phyloP scores from a whole-genome alignment of 768 basidiomycete genomes.

The Lactarius quietus region DNA sequence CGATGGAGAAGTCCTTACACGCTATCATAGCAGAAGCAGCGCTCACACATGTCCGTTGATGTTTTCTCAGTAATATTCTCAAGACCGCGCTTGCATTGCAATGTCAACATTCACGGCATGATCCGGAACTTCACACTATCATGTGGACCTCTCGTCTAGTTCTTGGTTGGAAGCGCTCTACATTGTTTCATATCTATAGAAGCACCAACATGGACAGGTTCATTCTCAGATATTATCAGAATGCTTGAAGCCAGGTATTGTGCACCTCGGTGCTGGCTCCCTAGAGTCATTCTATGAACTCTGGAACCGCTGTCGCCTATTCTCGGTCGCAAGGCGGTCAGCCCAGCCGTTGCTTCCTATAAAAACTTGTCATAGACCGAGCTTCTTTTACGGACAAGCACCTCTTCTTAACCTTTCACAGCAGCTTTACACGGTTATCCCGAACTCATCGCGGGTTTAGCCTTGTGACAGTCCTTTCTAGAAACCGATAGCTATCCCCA shows the following conservation, averaged over 20 bases:
- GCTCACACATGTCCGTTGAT: not conserved
- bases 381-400: slow-evolving; percentile 5
- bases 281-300: not conserved
- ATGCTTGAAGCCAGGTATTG: not conserved
- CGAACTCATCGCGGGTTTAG: not conserved
- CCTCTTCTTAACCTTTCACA: slow-evolving; percentile 2
- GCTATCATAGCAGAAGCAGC: not conserved
- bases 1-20: not conserved
- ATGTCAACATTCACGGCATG: slow-evolving; percentile 4
- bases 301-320: not conserved
- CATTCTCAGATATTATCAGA: not conserved
- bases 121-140: not conserved
- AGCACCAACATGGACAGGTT: not conserved
- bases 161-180: not conserved
- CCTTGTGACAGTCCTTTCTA: not conserved
- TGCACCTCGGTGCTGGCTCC: not conserved
- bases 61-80: not conserved
- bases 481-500: not conserved
- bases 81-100: not conserved
- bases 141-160: slow-evolving; percentile 2
- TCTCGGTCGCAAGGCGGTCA: slow-evolving; percentile 11
- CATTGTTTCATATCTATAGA: not conserved
- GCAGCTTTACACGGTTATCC: not conserved
- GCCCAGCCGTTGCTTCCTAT: not conserved
- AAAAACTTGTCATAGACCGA: not conserved